Evolutionary conservation across 1,284 basidiomycete genomes (phyloP), one percentile per base, ranked within the genome.

Genomic region (Trichosporon ovoides): DNA sequence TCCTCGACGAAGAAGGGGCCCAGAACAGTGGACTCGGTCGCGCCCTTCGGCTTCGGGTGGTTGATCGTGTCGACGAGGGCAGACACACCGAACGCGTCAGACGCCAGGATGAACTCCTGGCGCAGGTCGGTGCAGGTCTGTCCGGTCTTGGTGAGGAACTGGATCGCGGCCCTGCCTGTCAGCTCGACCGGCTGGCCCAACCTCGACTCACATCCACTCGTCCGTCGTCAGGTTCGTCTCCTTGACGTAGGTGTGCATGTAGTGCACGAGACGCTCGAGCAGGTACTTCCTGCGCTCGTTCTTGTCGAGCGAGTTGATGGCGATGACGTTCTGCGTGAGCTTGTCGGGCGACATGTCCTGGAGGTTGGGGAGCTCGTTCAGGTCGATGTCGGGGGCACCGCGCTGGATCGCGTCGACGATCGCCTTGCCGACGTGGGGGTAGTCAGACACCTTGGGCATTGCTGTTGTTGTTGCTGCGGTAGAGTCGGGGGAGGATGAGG

Each of bases 1-100:
- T 93, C 89, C 35, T 87, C 86, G 3, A 88, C 89, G 69, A 83
- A 87, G 80, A 92, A 93, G 2, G 90, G 91, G 10, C 90, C 91
- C 28, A 93, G 81, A 4, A 92, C 84, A 31, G 86, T 89, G 34
- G 83, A 83, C 68, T 87, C 86, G 0, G 88, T 90, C 11, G 84
- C 86, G 3, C 83, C 79, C 49, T 83, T 40, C 12, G 66, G 66
- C 43, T 65, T 83, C 4, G 86, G 85, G 70, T 91, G 86, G 77
- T 90, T 91, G 66, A 90, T 73, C 12, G 83, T 77, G 66, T 91
- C 88, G 7, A 93, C 86, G 54, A 92, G 80, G 0, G 86, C 83
- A 0, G 88, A 90, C 1, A 89, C 82, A 10, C 91, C 90, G 1
- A 92, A 77, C 0, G 84, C 80, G 70, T 91, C 89, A 0, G 87